Evolutionary conservation across 306 rosid genomes (phyloP), one percentile per base, ranked within the genome.

Genomic region (Pyrus bretschneideri): DNA sequence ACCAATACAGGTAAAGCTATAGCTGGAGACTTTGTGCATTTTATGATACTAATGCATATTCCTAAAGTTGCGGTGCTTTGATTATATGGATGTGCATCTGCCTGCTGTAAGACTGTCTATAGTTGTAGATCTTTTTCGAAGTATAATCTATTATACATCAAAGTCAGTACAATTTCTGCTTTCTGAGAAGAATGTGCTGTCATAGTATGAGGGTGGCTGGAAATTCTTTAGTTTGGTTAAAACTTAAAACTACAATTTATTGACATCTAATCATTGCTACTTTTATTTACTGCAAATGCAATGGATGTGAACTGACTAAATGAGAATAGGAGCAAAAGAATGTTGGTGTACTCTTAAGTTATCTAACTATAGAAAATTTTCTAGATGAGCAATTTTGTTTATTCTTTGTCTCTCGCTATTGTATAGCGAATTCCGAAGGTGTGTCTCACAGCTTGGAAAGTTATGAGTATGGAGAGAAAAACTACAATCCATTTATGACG

Each of bases 1-100:
- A 51, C 98, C 98, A 0, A 83, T 87, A 80, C 98, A 95, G 91
- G 98, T 95, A 69, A 35, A 45, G 90, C 93, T 95, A 62, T 29
- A 38, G 31, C 72, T 75, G 60, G 52, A 78, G 82, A 69, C 67
- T 61, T 72, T 46, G 1, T 64, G n/a, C 69, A 23, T 71, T n/a
- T 27, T 76, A 17, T 35, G 55, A 45, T 35, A 40, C 68, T 63
- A 63, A 63, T 63, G 42, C 13, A 15, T 63, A 8, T 3, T 63
- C 42, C 11, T 30, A 30, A 31, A 15, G 44, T 63, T 35, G 40
- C 17, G 40, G 18, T 63, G 68, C 29, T 63, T 63, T 63, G 40
- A 7, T 35, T 35, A 35, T 35, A 35, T 35, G 40, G 40, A 35
- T 35, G 7, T 35, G 40, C 40, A 35, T 35, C 40, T 0, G 9